Base-by-base conservation (phyloP, 352 stramenopile species). In the Phytopythium oedochilum region DNA sequence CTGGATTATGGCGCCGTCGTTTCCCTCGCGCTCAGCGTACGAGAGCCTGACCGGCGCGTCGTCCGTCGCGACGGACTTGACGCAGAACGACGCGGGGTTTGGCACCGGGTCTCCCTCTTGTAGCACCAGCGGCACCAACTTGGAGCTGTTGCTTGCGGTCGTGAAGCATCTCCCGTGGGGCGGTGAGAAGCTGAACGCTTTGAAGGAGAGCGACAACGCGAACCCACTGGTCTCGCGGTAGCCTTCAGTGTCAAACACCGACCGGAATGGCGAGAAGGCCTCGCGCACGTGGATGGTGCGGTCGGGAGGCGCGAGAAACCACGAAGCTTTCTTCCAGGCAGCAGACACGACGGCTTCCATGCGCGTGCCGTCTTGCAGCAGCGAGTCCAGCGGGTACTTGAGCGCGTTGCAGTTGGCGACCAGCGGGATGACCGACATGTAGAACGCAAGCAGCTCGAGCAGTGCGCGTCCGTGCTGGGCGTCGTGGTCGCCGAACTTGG, bases 371-470 rank as follows among this genome's bases (percentile, higher is more conserved):
- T 81, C 71, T 3, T 61, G 59, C 10, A 59, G 34, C 12, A 78
- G 48, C 5, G 71, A 81, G 25, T 70, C 59, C 15, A 78, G 36
- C 10, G 71, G 75, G 57, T 81, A 81, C 59, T 73, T 74, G 50
- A 81, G 68, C 10, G 68, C 48, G 43, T 81, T 81, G 66, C 71
- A 81, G 50, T 76, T 73, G n/a, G 63, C 62, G 31, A 73, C 71
- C 5, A 81, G 26, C 1, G 71, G 71, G 36, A 81, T 62, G 2
- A 70, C 66, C 15, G 71, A 73, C 28, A 81, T 45, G 66, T 81
- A 81, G 53, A 81, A 81, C 11, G 61, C 52, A 11, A 81, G 56
- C 7, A 81, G 53, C 32, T 70, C 65, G 6, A 61, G n/a, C 48
- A 74, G 71, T 0, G 60, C 53, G 5, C 62, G 17, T 5, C 66